A percentile compares a stretch with the other conserved stretches of the same genome.
Evolutionary conservation across 1,284 basidiomycete species (phyloP).

Genomic region (Leccinum glutinopallens): DNA sequence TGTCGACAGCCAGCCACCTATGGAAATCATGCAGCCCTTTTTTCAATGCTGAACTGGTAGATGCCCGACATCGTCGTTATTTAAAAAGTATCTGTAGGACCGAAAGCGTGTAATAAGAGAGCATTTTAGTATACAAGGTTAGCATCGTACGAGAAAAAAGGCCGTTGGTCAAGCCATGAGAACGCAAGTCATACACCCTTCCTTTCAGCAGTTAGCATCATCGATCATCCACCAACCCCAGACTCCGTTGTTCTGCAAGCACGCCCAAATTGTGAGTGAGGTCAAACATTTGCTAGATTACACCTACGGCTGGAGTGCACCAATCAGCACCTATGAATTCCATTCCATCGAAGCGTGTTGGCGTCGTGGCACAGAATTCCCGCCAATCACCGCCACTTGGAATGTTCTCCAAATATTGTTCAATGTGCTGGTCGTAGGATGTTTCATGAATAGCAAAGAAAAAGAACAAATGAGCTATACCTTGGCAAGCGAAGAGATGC

Average conservation of each 20-base stretch:
- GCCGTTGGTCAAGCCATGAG: not conserved
- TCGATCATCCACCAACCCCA: slow-evolving; percentile 21
- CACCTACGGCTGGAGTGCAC: slow-evolving; percentile 16
- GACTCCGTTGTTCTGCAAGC: slow-evolving; percentile 16
- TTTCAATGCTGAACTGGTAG: not conserved
- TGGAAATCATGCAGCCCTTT: not conserved
- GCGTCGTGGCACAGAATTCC: slow-evolving; percentile 37
- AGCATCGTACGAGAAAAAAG: not conserved
- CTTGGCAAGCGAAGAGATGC: not conserved
- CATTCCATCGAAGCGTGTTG: slow-evolving; percentile 24
- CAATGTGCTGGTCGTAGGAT: slow-evolving; percentile 12
- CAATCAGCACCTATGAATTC: slow-evolving; percentile 32
- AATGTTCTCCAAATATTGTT: slow-evolving; percentile 32
- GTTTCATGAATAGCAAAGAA: not conserved
- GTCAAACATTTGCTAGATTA: not conserved
- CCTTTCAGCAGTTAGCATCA: slow-evolving; percentile 15
- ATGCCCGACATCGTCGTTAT: not conserved
- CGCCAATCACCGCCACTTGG: slow-evolving; percentile 29
- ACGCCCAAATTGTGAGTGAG: not conserved
- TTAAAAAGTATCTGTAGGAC: not conserved
- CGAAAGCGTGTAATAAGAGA: not conserved
- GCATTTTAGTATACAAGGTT: not conserved
- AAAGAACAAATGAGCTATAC: slow-evolving; percentile 8
- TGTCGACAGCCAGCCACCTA: no score
- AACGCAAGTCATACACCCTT: not conserved